Conservation (phyloP, 2,329 filamentous ascomycete genomes). For the Blastomyces emzantsi region DNA sequence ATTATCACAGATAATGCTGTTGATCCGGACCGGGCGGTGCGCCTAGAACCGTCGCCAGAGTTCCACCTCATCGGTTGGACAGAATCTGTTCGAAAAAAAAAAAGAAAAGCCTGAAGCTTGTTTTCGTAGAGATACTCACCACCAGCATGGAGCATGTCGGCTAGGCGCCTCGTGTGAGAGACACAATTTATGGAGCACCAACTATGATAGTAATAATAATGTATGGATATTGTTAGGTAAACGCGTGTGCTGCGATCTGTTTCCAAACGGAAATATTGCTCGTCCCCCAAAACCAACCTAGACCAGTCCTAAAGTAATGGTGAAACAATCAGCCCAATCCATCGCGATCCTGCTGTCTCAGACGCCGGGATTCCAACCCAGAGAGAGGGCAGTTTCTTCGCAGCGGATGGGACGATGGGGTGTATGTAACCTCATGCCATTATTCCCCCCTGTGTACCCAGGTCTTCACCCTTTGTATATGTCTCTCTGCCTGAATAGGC, state of each 20-base stretch:
- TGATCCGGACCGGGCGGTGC: neutral
- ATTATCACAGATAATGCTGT: neutral
- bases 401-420: too few species aligned
- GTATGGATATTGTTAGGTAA: neutral
- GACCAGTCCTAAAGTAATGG: neutral
- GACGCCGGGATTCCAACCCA: neutral
- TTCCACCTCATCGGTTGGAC: neutral
- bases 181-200: neutral
- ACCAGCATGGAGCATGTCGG: neutral
- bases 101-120: neutral
- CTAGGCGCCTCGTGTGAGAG: neutral
- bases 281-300: neutral
- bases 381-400: neutral
- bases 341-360: neutral
- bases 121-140: neutral
- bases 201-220: too few species aligned
- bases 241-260: neutral
- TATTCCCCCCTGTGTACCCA: too few species aligned
- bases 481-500: neutral
- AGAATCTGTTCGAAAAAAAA: neutral
- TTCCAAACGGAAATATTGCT: neutral
- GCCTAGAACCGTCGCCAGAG: neutral
- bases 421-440: neutral
- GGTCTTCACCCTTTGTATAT: neutral
- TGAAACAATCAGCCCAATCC: constrained; percentile 2